These are phyloP conservation scores for Silene coronaria DNA, from an alignment of 179 eudicot genomes.

Conservation along the genomic window DNA sequence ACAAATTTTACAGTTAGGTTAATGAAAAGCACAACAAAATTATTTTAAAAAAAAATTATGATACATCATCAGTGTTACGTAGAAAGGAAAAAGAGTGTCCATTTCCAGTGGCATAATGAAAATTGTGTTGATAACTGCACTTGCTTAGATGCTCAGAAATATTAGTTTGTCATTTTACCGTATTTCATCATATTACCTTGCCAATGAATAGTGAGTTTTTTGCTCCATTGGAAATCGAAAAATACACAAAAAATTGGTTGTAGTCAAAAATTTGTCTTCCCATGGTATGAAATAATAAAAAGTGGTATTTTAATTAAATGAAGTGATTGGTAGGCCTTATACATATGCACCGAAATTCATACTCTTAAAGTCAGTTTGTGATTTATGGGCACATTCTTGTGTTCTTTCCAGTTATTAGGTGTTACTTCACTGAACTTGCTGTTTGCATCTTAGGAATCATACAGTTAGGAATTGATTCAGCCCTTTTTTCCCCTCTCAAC, in stretches of 20 bases:
- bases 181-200: not conserved
- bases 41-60: too few species aligned
- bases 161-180: not conserved
- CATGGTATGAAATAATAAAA: not conserved
- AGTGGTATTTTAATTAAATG: not conserved
- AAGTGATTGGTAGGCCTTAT: not conserved
- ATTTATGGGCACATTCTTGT: not conserved
- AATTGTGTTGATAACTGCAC: not conserved
- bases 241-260: not conserved
- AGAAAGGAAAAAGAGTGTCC: not conserved
- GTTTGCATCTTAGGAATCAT: not conserved
- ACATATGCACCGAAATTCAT: not conserved
- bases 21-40: not conserved
- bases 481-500: not conserved
- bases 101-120: not conserved
- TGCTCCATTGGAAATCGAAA: not conserved
- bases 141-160: not conserved
- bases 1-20: not conserved
- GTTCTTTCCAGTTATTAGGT: not conserved
- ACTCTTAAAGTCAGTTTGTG: conserved; percentile 2
- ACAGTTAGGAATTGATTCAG: not conserved
- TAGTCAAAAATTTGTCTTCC: not conserved
- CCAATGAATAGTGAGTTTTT: not conserved
- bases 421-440: not conserved
- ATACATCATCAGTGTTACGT: not conserved